phyloP scores from a whole-genome alignment of 1,284 basidiomycete species.

The Naganishia liquefaciens region DNA sequence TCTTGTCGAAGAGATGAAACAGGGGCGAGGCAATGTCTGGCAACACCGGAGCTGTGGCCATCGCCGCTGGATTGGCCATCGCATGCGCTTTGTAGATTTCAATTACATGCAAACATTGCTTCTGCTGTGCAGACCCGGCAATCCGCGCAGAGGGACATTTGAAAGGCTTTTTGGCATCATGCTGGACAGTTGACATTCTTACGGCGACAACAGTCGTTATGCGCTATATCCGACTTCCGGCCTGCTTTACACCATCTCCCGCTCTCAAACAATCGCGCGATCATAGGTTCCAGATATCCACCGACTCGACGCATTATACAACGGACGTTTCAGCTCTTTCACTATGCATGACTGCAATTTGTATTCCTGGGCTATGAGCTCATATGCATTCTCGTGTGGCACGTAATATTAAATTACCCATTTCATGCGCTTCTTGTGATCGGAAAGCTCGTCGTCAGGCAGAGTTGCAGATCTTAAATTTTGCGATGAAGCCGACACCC shows the following conservation, averaged over 20 bases:
- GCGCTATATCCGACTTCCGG: not conserved
- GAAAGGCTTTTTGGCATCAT: not conserved
- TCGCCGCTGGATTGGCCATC: conserved; percentile 7
- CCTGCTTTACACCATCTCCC: not conserved
- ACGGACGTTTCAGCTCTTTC: conserved; percentile 1
- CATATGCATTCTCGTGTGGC: too few relatives aligned
- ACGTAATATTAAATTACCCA: too few relatives aligned
- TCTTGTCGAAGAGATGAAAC: conserved; percentile 4
- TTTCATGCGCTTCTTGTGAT: too few relatives aligned
- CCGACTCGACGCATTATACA: not conserved
- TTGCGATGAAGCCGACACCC: too few relatives aligned
- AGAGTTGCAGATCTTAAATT: too few relatives aligned
- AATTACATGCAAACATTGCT: conserved; percentile 3
- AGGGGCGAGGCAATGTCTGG: conserved; percentile 6
- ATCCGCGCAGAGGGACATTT: not conserved
- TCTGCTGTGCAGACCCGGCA: not conserved
- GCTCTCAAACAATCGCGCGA: conserved; percentile 4
- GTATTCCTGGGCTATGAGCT: not conserved
- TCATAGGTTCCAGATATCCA: not conserved
- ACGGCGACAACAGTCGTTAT: not conserved
- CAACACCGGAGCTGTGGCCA: not conserved
- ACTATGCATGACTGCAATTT: not conserved
- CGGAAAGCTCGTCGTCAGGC: too few relatives aligned
- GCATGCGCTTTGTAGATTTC: conserved; percentile 22
- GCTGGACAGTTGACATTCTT: not conserved